phyloP scores from a whole-genome alignment of 345 rosid species.

The Hibiscus trionum region DNA sequence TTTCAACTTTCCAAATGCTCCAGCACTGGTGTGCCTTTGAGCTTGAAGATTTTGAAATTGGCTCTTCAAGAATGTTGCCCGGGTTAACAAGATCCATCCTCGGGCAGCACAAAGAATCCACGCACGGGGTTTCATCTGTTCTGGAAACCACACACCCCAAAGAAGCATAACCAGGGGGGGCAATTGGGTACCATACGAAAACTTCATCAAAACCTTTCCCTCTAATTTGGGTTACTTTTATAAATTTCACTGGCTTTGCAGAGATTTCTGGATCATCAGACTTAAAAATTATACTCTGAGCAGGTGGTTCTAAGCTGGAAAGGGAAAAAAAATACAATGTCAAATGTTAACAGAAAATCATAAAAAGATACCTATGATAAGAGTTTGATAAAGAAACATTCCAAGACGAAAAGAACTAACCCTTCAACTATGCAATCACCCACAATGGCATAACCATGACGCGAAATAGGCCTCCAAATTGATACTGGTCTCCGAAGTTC shows the following conservation, averaged over 20 bases:
- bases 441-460: constrained; percentile 62
- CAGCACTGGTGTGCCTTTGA: constrained; percentile 76
- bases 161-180: constrained; percentile 93
- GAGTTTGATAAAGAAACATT: constrained; percentile 1
- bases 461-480: constrained; percentile 86
- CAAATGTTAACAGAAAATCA: constrained; percentile 14
- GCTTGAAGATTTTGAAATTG: constrained; percentile 70
- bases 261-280: constrained; percentile 66
- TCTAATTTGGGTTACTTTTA: constrained; percentile 70
- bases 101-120: constrained; percentile 76
- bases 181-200: constrained; percentile 94
- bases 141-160: constrained; percentile 81
- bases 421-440: constrained; percentile 98
- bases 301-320: constrained; percentile 86
- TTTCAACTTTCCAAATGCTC: constrained; percentile 98
- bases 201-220: constrained; percentile 90
- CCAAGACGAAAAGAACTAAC: constrained; percentile 34
- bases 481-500: constrained; percentile 84
- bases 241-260: constrained; percentile 83
- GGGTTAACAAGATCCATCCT: constrained; percentile 91
- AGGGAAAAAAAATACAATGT: constrained; percentile 12
- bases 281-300: constrained; percentile 75
- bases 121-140: constrained; percentile 60
- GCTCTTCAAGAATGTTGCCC: constrained; percentile 64
- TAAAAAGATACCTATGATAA: constrained; percentile 4